Percentiles rank a stretch among this genome's conserved stretches.
Evolutionary conservation across 2,329 filamentous ascomycete species (phyloP).

Genomic region (Alternaria viburni): DNA sequence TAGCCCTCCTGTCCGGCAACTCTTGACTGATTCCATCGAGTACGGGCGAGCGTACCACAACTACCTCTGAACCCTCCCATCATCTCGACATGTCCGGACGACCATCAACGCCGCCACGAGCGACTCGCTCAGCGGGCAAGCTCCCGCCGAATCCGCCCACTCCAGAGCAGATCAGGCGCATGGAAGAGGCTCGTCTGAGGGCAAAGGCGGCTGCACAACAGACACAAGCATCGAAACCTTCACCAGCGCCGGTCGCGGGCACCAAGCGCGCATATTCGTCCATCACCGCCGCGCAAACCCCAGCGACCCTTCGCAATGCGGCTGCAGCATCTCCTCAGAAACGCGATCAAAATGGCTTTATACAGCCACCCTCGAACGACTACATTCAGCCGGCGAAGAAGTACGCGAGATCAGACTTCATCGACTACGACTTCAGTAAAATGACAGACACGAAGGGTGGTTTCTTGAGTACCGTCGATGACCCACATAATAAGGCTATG

Average conservation of each 20-base stretch:
- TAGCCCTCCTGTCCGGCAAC: neutral
- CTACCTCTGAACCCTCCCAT: neutral
- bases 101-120: slow-evolving; percentile 57
- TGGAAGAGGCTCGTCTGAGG: slow-evolving; percentile 83
- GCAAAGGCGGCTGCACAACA: slow-evolving; percentile 79
- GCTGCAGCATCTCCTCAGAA: slow-evolving; percentile 62
- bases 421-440: slow-evolving; percentile 97
- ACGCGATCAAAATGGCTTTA: slow-evolving; percentile 46
- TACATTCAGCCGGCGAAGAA: slow-evolving; percentile 79
- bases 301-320: slow-evolving; percentile 64
- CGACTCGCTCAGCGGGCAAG: slow-evolving; percentile 46
- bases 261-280: slow-evolving; percentile 75
- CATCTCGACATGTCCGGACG: slow-evolving; percentile 45
- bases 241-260: slow-evolving; percentile 52
- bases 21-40: neutral
- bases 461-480: slow-evolving; percentile 88
- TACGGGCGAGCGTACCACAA: neutral
- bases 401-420: slow-evolving; percentile 78
- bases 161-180: slow-evolving; percentile 66
- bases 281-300: slow-evolving; percentile 63
- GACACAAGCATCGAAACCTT: slow-evolving; percentile 29
- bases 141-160: slow-evolving; percentile 59
- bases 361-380: slow-evolving; percentile 50
- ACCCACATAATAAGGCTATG: slow-evolving; percentile 84
- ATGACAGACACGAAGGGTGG: slow-evolving; percentile 99